Evolutionary conservation across 73 alveolate genomes (phyloP).

Genomic region (Paramecium caudatum): DNA sequence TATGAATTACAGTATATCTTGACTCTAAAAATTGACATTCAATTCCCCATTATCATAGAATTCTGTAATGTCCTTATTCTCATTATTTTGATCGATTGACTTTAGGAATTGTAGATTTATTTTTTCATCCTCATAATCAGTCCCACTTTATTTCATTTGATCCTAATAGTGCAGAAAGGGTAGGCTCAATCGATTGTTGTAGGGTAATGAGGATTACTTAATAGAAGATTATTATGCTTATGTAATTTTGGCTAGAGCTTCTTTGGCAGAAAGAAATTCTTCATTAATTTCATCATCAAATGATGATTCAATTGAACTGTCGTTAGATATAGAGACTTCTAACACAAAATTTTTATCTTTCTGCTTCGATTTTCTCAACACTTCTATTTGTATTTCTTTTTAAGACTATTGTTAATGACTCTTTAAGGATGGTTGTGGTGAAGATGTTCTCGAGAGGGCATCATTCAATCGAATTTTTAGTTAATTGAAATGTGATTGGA

Average conservation of each 20-base stretch:
- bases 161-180: not conserved
- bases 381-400: not conserved
- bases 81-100: conserved; percentile 36
- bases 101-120: not conserved
- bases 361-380: not conserved
- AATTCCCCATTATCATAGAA: conserved; percentile 8
- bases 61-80: conserved; percentile 43
- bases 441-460: conserved; percentile 25
- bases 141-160: conserved; percentile 10
- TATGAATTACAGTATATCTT: conserved; percentile 21
- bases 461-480: not conserved
- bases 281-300: conserved; percentile 34
- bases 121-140: conserved; percentile 45
- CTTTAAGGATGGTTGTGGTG: conserved; percentile 16
- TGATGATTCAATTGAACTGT: conserved; percentile 33
- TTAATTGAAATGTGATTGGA: not conserved
- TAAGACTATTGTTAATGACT: not conserved
- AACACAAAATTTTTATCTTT: not conserved
- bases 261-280: not conserved
- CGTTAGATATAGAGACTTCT: conserved; percentile 14
- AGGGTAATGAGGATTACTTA: not conserved
- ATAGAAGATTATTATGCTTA: not conserved
- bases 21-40: conserved; percentile 7
- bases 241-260: not conserved
- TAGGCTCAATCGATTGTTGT: not conserved